Base-by-base conservation (phyloP, 192 early-diverging fungal species). In the Cetraspora pellucida region DNA sequence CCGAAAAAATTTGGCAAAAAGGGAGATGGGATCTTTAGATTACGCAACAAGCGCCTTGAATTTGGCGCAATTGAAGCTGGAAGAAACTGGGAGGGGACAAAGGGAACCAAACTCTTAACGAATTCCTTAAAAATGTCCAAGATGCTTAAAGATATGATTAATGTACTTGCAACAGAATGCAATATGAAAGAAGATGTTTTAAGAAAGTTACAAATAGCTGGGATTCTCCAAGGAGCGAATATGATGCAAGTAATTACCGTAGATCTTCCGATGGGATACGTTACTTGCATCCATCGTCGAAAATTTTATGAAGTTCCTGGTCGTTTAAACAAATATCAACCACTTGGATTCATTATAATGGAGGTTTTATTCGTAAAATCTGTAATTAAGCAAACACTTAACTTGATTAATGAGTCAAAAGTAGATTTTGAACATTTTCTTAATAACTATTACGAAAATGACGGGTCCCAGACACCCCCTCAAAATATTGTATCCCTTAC, bases 381-480 rank as follows among this genome's bases (percentile, higher is more conserved):
- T 69, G 27, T 50, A 14, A 69, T 69, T 50, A 69, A 37, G 37
- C 37, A 37, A 66, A 66, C 37, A 31, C n/a, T 66, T 37, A 46
- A 66, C 44, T 44, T 66, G 9, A 44, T 66, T 45, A 46, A 66
- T 66, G 44, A 66, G 57, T 19, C 27, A 44, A 44, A 64, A 37
- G 61, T 65, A 65, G n/a, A n/a, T n/a, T n/a, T n/a, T n/a, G n/a
- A n/a, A n/a, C 30, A 66, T 44, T 66, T 66, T 66, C 64, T 66
- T 30, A 46, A 66, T 44, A 10, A 30, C 21, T 66, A 37, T 66
- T 37, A 66, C n/a, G 13, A 66, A 44, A 37, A 66, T 44, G 37
- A 66, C 37, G 64, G 37, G 2, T 65, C 14, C 21, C 13, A 66
- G 37, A 66, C 37, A 66, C 31, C 64, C 64, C 57, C 57, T 58